These are phyloP conservation scores for Xylariaceae sp. DNA, from an alignment of 2,329 filamentous ascomycete species.

Conservation along the genomic window DNA sequence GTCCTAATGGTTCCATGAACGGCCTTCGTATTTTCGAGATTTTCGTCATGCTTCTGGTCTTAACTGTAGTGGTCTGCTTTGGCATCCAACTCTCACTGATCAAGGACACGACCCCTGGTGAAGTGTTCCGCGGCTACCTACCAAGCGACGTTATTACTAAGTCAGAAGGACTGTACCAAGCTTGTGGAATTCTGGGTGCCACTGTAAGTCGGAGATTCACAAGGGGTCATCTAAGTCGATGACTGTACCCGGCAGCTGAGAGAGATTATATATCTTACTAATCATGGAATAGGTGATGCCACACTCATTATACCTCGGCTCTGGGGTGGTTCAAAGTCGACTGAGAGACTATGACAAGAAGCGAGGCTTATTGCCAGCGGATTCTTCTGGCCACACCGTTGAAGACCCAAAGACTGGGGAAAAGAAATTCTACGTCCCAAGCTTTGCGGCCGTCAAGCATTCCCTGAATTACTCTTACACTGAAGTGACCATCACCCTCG, in stretches of 20 bases:
- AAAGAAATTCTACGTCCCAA: constrained; percentile 71
- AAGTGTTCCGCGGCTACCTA: constrained; percentile 70
- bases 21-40: constrained; percentile 68
- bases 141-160: constrained; percentile 66
- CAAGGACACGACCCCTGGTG: constrained; percentile 57
- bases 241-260: not conserved
- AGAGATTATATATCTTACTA: constrained; percentile 12
- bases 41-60: constrained; percentile 67
- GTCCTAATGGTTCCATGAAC: constrained; percentile 63
- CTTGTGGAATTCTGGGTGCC: constrained; percentile 78
- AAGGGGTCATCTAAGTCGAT: not conserved
- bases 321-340: constrained; percentile 71
- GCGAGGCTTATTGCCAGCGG: constrained; percentile 57
- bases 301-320: constrained; percentile 66
- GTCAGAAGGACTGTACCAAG: constrained; percentile 68
- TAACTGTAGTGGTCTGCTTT: constrained; percentile 75
- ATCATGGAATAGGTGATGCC: constrained; percentile 46
- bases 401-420: constrained; percentile 43
- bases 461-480: constrained; percentile 76
- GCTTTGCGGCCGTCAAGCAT: constrained; percentile 72
- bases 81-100: constrained; percentile 73
- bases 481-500: constrained; percentile 75
- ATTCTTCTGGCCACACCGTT: constrained; percentile 31
- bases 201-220: constrained; percentile 53
- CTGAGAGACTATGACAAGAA: constrained; percentile 68